Evolutionary conservation across 176 grass and related monocot genomes (phyloP).

Genomic region (Ensete ventricosum): DNA sequence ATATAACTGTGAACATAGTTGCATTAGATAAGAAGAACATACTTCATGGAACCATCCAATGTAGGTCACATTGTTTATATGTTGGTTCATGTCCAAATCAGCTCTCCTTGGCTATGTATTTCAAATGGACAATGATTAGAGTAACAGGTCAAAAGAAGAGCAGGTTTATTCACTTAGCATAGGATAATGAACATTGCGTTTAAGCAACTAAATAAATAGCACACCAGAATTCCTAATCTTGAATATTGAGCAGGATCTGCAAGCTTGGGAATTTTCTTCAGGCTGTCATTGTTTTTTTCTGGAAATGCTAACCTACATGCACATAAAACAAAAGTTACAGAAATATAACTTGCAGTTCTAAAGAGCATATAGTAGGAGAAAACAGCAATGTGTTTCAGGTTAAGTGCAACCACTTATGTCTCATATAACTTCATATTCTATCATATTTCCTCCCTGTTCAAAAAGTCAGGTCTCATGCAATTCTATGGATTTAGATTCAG

Average conservation of each 20-base stretch:
- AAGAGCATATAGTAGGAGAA: background rate
- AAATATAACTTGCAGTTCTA: background rate
- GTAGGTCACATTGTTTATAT: conserved; percentile 99
- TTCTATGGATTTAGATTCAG: background rate
- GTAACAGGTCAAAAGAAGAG: conserved; percentile 5
- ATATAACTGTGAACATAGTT: background rate
- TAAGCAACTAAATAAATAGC: background rate
- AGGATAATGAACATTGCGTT: background rate
- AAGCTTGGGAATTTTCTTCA: conserved; percentile 92
- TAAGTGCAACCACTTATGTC: too few species aligned
- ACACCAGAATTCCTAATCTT: conserved; percentile 76
- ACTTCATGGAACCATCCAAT: conserved; percentile 98
- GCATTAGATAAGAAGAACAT: background rate
- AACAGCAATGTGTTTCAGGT: too few species aligned
- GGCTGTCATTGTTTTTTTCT: conserved; percentile 84
- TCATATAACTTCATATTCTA: too few species aligned
- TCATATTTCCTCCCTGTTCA: too few species aligned
- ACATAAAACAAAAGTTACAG: background rate
- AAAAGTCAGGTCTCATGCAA: too few species aligned
- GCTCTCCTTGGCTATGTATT: conserved; percentile 81
- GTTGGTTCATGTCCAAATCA: conserved; percentile 99
- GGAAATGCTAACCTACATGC: conserved; percentile 76
- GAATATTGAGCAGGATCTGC: conserved; percentile 67
- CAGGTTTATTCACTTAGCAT: background rate
- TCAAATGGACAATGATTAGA: conserved; percentile 12